phyloP scores from a whole-genome alignment of 192 early-diverging fungal species.

The Coemansia sp. region DNA sequence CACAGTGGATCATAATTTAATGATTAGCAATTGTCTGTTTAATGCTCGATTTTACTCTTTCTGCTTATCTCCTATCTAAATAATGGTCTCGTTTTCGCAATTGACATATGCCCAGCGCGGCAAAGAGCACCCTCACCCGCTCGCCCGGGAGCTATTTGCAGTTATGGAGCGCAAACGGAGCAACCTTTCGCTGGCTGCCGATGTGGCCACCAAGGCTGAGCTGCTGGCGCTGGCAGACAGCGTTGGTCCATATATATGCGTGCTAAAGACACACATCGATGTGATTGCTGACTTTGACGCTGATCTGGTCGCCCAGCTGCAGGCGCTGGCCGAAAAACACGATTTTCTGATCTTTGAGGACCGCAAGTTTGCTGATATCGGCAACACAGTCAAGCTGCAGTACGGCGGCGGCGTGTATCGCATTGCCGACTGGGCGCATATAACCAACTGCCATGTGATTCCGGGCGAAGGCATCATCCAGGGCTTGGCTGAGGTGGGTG shows the following conservation, averaged over 20 bases:
- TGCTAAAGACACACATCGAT: constrained; percentile 98
- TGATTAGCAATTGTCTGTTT: neutral
- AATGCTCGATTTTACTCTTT: neutral
- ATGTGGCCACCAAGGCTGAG: constrained; percentile 85
- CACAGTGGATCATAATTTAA: no score
- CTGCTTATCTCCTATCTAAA: neutral
- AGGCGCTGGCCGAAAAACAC: constrained; percentile 76
- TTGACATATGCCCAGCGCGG: constrained; percentile 69
- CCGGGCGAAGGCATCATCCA: constrained; percentile 96
- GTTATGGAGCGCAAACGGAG: constrained; percentile 88
- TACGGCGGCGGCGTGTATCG: constrained; percentile 88
- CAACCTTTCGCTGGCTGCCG: constrained; percentile 88
- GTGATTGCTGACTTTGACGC: constrained; percentile 90
- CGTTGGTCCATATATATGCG: constrained; percentile 92
- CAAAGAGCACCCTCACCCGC: constrained; percentile 68
- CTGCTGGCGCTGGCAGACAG: constrained; percentile 83
- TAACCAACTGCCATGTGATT: constrained; percentile 93
- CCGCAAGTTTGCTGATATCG: constrained; percentile 99
- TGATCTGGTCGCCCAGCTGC: constrained; percentile 73
- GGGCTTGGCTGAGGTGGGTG: constrained; percentile 86
- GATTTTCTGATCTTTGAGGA: constrained; percentile 98
- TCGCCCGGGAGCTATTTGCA: constrained; percentile 70
- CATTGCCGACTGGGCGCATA: constrained; percentile 94
- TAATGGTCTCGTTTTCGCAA: constrained; percentile 47
- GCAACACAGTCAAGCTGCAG: constrained; percentile 96